Evolutionary conservation across 2,329 filamentous ascomycete species (phyloP).

Genomic region (Macrophomina pseudophaseolina): DNA sequence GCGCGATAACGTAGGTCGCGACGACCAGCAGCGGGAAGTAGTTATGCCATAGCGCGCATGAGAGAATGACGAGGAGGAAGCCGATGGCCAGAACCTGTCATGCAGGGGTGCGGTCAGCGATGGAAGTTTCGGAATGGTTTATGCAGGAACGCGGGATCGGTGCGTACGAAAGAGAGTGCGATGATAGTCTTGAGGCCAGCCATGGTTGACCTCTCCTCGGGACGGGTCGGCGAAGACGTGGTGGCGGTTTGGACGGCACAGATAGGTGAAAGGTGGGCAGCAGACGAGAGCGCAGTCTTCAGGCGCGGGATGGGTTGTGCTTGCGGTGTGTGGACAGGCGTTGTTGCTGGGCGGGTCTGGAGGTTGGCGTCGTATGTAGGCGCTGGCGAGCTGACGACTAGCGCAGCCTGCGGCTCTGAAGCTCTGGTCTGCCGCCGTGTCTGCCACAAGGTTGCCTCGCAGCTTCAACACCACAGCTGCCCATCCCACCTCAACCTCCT

Average conservation of each 20-base stretch:
- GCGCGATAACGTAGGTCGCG: slow-evolving; percentile 90
- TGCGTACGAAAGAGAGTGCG: slow-evolving; percentile 87
- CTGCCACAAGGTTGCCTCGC: slow-evolving; percentile 33
- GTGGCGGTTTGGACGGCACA: slow-evolving; percentile 3
- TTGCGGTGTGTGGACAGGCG: slow-evolving; percentile 5
- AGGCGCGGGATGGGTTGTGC: slow-evolving; percentile 6
- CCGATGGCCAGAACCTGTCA: slow-evolving; percentile 86
- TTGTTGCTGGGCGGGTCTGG: slow-evolving; percentile 13
- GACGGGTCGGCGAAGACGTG: slow-evolving; percentile 10
- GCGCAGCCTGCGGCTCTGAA: slow-evolving; percentile 17
- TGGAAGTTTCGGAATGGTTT: background rate
- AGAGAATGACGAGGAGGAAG: slow-evolving; percentile 98
- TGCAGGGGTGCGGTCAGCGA: background rate
- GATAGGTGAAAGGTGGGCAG: background rate
- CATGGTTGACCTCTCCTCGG: slow-evolving; percentile 53
- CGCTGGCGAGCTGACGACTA: slow-evolving; percentile 22
- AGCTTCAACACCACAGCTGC: slow-evolving; percentile 29
- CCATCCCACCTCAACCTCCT: slow-evolving; percentile 19
- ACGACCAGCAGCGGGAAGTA: slow-evolving; percentile 97
- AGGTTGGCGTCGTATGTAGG: slow-evolving; percentile 24
- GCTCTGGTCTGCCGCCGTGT: slow-evolving; percentile 28
- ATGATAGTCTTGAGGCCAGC: slow-evolving; percentile 99
- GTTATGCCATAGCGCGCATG: slow-evolving; percentile 90
- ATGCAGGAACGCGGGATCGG: slow-evolving; percentile 1
- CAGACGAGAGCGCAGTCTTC: background rate